Evolutionary conservation across 345 rosid species (phyloP), one percentile per base, ranked within the genome.

Genomic region (Eucalyptus marginata): DNA sequence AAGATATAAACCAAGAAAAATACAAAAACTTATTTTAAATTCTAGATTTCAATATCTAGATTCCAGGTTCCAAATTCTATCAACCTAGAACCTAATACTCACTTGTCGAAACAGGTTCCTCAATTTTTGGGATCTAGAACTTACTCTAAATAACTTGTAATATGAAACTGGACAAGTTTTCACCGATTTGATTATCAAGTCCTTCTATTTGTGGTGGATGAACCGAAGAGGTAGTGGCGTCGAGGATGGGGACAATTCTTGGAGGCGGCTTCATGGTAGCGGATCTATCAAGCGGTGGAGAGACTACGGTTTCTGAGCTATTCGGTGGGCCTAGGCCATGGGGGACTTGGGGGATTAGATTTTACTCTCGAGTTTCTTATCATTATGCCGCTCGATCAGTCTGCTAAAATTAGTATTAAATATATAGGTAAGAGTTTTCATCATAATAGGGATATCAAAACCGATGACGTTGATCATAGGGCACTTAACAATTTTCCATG

Each of bases 51-150:
- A 52, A 52, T 52, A 18, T 52, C 56, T 51, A 51, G 9, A 9
- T 52, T 52, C 24, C 0, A 52, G 0, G 18, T 52, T 52, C 56
- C 18, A 52, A 52, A 52, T 52, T 7, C 24, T 1, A 8, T 4
- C 24, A 52, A 52, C 56, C 24, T 0, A 52, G 17, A 52, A 18
- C 0, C 18, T 18, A 24, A 52, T 52, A 18, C 7, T 52, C 8
- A 18, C 10, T 52, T 52, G 10, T 18, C 24, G 7, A 52, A 52
- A 52, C 0, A 52, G 1, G 7, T 52, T 52, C 0, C 1, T 3
- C 24, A 52, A 52, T 17, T 52, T 52, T 52, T 52, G 4, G 2
- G 7, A 52, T 0, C 9, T 52, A 52, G 1, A 52, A 52, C 56
- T 0, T 18, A 52, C 3, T 52, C 2, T 52, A 18, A 18, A 52